Evolutionary conservation across 352 stramenopile species (phyloP).

Genomic region (Pythium oligandrum): DNA sequence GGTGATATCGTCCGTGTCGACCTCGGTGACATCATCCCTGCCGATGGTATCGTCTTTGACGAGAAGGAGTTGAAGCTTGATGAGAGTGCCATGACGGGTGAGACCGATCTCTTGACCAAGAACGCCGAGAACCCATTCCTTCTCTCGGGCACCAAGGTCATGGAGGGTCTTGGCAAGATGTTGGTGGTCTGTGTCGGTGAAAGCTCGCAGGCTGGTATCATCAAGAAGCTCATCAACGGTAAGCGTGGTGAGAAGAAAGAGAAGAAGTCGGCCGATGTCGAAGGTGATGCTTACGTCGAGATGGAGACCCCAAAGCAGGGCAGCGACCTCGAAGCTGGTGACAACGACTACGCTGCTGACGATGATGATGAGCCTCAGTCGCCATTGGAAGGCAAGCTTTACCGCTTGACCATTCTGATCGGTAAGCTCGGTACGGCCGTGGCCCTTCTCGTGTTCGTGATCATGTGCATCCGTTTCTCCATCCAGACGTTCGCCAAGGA

Average conservation of each 20-base stretch:
- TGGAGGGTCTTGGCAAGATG: slow-evolving; percentile 75
- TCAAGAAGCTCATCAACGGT: slow-evolving; percentile 48
- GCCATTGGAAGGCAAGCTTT: slow-evolving; percentile 78
- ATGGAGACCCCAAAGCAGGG: slow-evolving; percentile 12
- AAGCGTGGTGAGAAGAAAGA: slow-evolving; percentile 2
- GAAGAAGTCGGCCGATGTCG: neutral
- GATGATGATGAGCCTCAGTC: slow-evolving; percentile 10
- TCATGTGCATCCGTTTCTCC: slow-evolving; percentile 45
- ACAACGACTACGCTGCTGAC: neutral
- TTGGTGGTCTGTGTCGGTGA: slow-evolving; percentile 86
- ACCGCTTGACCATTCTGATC: slow-evolving; percentile 63
- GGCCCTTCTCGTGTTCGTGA: slow-evolving; percentile 57
- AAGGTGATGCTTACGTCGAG: slow-evolving; percentile 14
- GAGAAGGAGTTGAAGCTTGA: slow-evolving; percentile 33
- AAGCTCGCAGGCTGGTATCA: slow-evolving; percentile 81
- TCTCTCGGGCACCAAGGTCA: slow-evolving; percentile 83
- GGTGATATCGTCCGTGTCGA: slow-evolving; percentile 36
- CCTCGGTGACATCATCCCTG: slow-evolving; percentile 33
- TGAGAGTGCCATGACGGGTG: slow-evolving; percentile 37
- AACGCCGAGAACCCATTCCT: slow-evolving; percentile 49
- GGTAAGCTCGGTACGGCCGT: slow-evolving; percentile 57
- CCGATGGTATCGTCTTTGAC: slow-evolving; percentile 34
- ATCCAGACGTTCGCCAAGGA: slow-evolving; percentile 55
- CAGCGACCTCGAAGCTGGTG: neutral
- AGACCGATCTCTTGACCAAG: slow-evolving; percentile 31